Evolutionary conservation across 75 land plant genomes (phyloP), one percentile per base, ranked within the genome.

Genomic region (Cupressus sempervirens): DNA sequence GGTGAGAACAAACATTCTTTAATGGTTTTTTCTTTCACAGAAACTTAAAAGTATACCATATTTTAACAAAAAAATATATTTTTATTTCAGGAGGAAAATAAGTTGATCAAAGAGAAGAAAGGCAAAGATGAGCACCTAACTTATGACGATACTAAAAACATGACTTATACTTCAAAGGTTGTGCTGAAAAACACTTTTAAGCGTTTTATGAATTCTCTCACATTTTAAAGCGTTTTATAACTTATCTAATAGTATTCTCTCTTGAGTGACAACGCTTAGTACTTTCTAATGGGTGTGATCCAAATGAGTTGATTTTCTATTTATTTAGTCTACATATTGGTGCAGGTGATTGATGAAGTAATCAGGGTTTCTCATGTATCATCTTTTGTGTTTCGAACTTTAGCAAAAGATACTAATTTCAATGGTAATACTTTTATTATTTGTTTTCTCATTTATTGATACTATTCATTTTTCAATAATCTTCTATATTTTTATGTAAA

Each of bases 291-390:
- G 14, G 14, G 13, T 50, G 0, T 80, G 14, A 85, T 52, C 82
- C 65, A 56, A 80, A 43, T 32, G 1, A 85, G 80, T 32, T 56
- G 43, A 18, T 9, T n/a, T 65, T 38, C 9, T 14, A 16, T 18
- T 46, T 4, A 50, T 50, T 36, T 8, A 45, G 23, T 0, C 23
- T 48, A 48, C 6, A 9, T 52, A n/a, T 32, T 20, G 3, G 6
- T 80, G 23, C 65, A 89, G 91, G 86, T 89, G 48, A 86, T 89
- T 14, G 84, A 89, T 84, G 89, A 90, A 85, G 54, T 58, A 36
- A 23, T 88, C 8, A 85, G 89, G 82, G 35, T 88, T 81, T 85
- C 86, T 10, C 87, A 86, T 79, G n/a, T 90, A 38, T 18, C 89
- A 13, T 81, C 85, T 3, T 40, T 77, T 32, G 26, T 46, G 3